Percentiles rank a stretch among this genome's conserved stretches.
These are phyloP conservation scores for Tricladium varicosporioides DNA, from an alignment of 2,329 filamentous ascomycete species.

Conservation along the genomic window DNA sequence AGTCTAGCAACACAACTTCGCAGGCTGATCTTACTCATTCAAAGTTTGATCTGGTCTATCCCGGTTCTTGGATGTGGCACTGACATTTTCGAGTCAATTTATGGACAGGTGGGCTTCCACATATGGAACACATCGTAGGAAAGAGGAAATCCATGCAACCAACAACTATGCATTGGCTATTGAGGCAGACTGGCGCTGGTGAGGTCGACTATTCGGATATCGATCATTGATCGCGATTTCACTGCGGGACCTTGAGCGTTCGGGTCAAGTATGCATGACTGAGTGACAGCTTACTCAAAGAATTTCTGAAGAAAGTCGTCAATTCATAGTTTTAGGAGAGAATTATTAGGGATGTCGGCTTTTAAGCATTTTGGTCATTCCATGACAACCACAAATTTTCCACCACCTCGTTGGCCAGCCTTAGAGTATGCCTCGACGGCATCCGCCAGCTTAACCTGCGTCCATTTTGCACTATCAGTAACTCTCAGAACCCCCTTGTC, in stretches of 20 bases:
- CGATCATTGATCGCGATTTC: too few relatives aligned
- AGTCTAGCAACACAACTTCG: too few relatives aligned
- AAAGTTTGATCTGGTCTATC: too few relatives aligned
- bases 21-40: too few relatives aligned
- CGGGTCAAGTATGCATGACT: too few relatives aligned
- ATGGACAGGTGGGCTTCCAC: not conserved
- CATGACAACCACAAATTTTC: constrained; percentile 27
- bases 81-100: not conserved
- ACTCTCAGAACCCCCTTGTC: constrained; percentile 17
- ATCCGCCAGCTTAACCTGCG: constrained; percentile 21
- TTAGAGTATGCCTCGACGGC: constrained; percentile 25
- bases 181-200: not conserved
- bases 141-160: not conserved
- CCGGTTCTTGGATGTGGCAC: not conserved
- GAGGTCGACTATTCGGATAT: not conserved
- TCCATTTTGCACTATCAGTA: constrained; percentile 19
- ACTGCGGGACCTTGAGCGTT: too few relatives aligned
- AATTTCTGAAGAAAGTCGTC: too few relatives aligned
- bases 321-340: too few relatives aligned
- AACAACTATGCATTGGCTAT: not conserved
- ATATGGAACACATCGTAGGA: not conserved
- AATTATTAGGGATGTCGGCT: too few relatives aligned
- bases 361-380: not conserved
- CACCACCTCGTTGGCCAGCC: constrained; percentile 14
- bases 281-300: too few relatives aligned